Evolutionary conservation across 257 asterid species (phyloP), one percentile per base, ranked within the genome.

Genomic region (Echium plantagineum): DNA sequence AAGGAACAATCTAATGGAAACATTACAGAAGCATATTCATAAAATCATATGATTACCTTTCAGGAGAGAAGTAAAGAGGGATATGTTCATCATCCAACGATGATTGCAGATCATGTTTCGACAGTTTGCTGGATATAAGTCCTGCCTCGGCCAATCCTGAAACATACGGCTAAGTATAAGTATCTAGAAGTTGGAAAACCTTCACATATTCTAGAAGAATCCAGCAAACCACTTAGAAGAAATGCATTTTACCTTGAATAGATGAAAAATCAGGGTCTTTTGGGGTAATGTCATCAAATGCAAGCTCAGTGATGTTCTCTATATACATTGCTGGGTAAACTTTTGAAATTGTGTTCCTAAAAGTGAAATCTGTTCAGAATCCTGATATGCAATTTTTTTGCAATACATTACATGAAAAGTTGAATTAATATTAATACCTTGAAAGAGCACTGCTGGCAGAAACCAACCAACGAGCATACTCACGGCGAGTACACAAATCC

Each of bases 131-230:
- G 72, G 87, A 81, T 76, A 93, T 83, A 63, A 93, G 87, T 64
- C 99, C 99, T 63, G 99, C 99, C 81, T 93, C 97, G 10, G 99
- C 99, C 83, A 93, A 80, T 60, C 99, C 99, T 93, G 84, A 69
- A 56, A 75, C 70, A 65, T 57, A 59, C 67, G 62, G 66, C 67
- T 63, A 55, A 73, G 63, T 83, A 79, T 69, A 64, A 53, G 61
- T 68, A 60, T 24, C 58, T 55, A 19, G 30, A 21, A 21, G 9
- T 21, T 21, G 22, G 22, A 21, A 17, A 55, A 21, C 15, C 16
- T 21, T 38, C 48, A 38, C 32, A 21, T 7, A 2, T 21, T 9
- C 9, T 6, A 9, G 18, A 21, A 22, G 18, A 52, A 52, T 52
- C 66, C 52, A 30, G 20, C 52, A 71, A 59, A 15, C 48, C 48